Base-by-base conservation (phyloP, 2,329 filamentous ascomycete genomes). In the Monosporascus ibericus region DNA sequence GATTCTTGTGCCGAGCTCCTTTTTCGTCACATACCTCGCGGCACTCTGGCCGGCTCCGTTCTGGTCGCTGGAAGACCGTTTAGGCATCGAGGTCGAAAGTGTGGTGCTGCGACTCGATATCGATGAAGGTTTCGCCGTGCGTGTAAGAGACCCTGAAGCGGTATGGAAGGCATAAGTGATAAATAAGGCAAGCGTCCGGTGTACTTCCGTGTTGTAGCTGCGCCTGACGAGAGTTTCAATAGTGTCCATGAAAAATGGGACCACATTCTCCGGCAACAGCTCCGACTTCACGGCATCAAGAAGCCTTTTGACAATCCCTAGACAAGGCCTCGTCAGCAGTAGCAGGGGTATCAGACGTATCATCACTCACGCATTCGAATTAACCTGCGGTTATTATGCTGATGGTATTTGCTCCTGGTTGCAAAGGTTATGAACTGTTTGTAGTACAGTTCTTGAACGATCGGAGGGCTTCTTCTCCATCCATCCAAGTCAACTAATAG, bases 401-500 rank as follows among this genome's bases (percentile, higher is more conserved):
- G 86, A 65, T 91, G 89, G 64, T 95, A 87, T 65, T 94, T 92
- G 77, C 92, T 96, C 63, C 86, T 86, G n/a, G 87, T 82, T 1
- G 89, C 87, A 71, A 99, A 96, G 0, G 86, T 87, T 55, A 87
- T 77, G 63, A 97, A 97, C 66, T 99, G 94, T 55, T 86, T 85
- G 70, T 96, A 97, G 70, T 97, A 99, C 24, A 96, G 76, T 61
- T 88, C 86, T 64, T 96, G 90, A 0, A 92, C 89, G 18, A 85
- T 79, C 5, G 83, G 67, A 36, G 88, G 86, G 22, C 88, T 88
- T 69, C 84, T 86, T 58, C 92, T 83, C 94, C 94, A 99, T 20
- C 92, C 87, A 63, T 96, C 92, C 59, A 95, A 83, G 69, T 99
- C 94, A 50, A 97, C 89, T 27, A 99, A 78, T 18, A 99, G 76